These are phyloP conservation scores for Camellia sinensis DNA, from an alignment of 148 eudicot species.

Conservation along the genomic window DNA sequence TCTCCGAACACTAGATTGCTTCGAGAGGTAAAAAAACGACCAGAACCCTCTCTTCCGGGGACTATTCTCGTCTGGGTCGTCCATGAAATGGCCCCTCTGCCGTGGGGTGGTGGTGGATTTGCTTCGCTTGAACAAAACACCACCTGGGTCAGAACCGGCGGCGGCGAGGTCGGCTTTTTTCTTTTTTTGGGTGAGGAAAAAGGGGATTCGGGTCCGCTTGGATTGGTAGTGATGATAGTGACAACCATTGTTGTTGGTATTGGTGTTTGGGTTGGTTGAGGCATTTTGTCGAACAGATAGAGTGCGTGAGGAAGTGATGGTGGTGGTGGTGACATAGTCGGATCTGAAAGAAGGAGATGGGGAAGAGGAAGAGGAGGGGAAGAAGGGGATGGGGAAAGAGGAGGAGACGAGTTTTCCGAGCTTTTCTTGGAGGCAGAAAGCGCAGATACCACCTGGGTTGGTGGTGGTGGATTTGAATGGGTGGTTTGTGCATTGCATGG, in stretches of 20 bases:
- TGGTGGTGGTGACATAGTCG: constrained; percentile 20
- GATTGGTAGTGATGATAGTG: constrained; percentile 2
- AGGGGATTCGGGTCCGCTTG: constrained; percentile 46
- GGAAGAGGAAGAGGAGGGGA: constrained; percentile 46
- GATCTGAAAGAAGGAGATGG: constrained; percentile 68
- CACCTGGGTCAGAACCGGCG: neutral
- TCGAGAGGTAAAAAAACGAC: constrained; percentile 52
- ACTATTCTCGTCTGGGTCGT: constrained; percentile 22
- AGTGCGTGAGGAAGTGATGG: neutral
- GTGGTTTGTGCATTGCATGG: constrained; percentile 54
- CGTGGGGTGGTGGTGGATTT: constrained; percentile 63
- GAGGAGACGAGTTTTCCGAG: constrained; percentile 78
- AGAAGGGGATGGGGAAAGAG: constrained; percentile 51
- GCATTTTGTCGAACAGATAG: neutral
- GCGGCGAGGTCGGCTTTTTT: constrained; percentile 14
- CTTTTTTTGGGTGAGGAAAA: constrained; percentile 41
- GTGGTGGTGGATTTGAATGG: constrained; percentile 51
- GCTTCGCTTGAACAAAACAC: constrained; percentile 55
- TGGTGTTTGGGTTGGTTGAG: neutral
- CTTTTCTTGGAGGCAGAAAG: constrained; percentile 91
- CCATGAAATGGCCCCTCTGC: constrained; percentile 26
- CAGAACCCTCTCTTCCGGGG: constrained; percentile 60
- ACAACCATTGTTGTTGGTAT: neutral
- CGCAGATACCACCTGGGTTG: constrained; percentile 75
- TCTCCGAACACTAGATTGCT: constrained; percentile 19